These are phyloP conservation scores for Ceratocystis destructans DNA, from an alignment of 2,329 filamentous ascomycete species.

Conservation along the genomic window DNA sequence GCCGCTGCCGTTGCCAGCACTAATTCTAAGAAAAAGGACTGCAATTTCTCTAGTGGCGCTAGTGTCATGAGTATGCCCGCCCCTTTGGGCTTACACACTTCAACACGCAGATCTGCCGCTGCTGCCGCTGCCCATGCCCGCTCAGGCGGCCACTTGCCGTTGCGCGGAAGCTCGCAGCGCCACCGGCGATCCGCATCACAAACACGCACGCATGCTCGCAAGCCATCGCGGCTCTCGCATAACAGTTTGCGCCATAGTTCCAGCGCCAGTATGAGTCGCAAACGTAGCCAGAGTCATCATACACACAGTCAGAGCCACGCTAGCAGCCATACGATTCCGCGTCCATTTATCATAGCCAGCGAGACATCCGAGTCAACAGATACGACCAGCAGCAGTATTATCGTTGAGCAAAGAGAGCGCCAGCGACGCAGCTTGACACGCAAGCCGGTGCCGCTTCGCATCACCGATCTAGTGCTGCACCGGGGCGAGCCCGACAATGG, in stretches of 20 bases:
- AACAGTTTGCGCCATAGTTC: neutral
- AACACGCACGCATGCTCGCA: neutral
- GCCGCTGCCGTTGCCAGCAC: slow-evolving; percentile 1
- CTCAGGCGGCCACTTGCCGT: slow-evolving; percentile 8
- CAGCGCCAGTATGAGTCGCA: neutral
- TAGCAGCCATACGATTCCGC: neutral
- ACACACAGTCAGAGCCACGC: neutral
- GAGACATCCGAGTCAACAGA: neutral
- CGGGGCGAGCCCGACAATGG: neutral
- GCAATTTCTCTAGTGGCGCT: neutral
- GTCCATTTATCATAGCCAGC: slow-evolving; percentile 1
- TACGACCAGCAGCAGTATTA: slow-evolving; percentile 8
- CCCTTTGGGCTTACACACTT: neutral
- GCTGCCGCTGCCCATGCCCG: slow-evolving; percentile 7
- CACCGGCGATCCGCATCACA: slow-evolving; percentile 1
- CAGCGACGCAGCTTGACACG: neutral
- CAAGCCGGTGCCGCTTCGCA: slow-evolving; percentile 11
- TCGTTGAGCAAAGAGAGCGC: slow-evolving; percentile 11
- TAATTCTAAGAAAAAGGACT: neutral
- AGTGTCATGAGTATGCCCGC: slow-evolving; percentile 15
- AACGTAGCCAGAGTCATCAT: neutral
- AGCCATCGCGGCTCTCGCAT: slow-evolving; percentile 9
- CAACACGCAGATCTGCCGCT: neutral
- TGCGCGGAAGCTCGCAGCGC: slow-evolving; percentile 1
- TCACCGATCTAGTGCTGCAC: neutral